Percentiles rank a stretch among this genome's conserved stretches.
Conservation (phyloP, 768 basidiomycete species). For the Lentinus tigrinus region DNA sequence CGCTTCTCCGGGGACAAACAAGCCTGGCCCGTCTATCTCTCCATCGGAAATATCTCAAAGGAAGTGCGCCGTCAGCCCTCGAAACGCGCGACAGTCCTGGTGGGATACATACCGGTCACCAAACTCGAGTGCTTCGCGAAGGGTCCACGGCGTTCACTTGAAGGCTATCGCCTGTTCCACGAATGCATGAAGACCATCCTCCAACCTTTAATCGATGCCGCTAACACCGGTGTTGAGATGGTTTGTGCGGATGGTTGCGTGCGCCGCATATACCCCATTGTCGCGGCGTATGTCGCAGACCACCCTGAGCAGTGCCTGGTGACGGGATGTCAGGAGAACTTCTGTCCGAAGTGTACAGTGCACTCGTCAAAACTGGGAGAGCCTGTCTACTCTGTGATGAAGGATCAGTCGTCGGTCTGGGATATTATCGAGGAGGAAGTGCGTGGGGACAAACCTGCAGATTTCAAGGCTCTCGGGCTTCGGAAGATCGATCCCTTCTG, state of each 20-base stretch:
- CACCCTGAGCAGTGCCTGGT: slow-evolving; percentile 47
- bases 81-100: slow-evolving; percentile 14
- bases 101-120: slow-evolving; percentile 30
- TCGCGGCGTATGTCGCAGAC: slow-evolving; percentile 40
- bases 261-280: slow-evolving; percentile 35
- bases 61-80: slow-evolving; percentile 19
- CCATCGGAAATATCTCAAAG: slow-evolving; percentile 30
- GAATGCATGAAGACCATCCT: slow-evolving; percentile 35
- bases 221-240: slow-evolving; percentile 33
- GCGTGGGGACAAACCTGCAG: background rate
- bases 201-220: slow-evolving; percentile 30
- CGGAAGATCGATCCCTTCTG: slow-evolving; percentile 37
- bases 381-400: background rate
- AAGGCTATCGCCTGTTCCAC: slow-evolving; percentile 35
- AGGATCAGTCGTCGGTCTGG: slow-evolving; percentile 2
- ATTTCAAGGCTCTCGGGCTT: slow-evolving; percentile 14
- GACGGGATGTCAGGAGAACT: slow-evolving; percentile 21
- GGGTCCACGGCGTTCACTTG: slow-evolving; percentile 14
- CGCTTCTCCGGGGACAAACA: slow-evolving; percentile 37
- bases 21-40: slow-evolving; percentile 32
- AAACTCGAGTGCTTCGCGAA: slow-evolving; percentile 25
- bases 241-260: slow-evolving; percentile 35
- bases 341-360: slow-evolving; percentile 31
- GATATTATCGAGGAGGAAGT: background rate
- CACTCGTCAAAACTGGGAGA: slow-evolving; percentile 22